Evolutionary conservation across 2,329 filamentous ascomycete genomes (phyloP), one percentile per base, ranked within the genome.

Genomic region (Nemania sp.): DNA sequence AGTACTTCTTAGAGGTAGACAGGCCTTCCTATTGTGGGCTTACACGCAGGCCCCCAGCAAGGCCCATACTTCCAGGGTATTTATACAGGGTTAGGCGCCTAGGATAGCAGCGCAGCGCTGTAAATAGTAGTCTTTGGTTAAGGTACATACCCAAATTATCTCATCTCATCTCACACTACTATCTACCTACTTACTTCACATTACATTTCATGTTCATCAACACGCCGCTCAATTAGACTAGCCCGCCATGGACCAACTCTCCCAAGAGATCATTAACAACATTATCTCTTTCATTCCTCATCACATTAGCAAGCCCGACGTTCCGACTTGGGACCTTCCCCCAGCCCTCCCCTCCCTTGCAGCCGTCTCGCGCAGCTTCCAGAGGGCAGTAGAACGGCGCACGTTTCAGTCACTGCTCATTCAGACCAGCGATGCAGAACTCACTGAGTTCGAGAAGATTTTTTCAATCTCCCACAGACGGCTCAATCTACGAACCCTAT

Each of bases 311-410:
- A 22, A 18, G 10, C 4, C 35, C 20, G 3, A 10, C 7, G 27
- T 20, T 8, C 29, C 52, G 4, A 7, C 7, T 38, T 35, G 52
- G 52, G 27, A 54, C 3, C 52, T 35, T 18, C 15, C n/a, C 2
- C 1, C 3, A 4, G 26, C 45, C 13, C 54, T 64, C 13, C 47
- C 62, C 1, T 2, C 15, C n/a, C 11, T 64, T 18, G 54, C 62
- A 2, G 47, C 62, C 20, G 54, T 64, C 6, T 64, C 62, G 5
- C 35, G 26, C 1, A 45, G 15, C 5, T 64, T 64, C 18, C 62
- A 64, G 35, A 5, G n/a, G 13, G 62, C 54, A 18, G 26, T 53
- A 29, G 62, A 64, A 22, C 45, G 47, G 26, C 54, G 18, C 24
- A 64, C 54, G 1, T 64, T 64, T 38, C 2, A n/a, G 2, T 3